Conservation (phyloP, 2,329 filamentous ascomycete genomes). For the Paracoccidioides lutzii region DNA sequence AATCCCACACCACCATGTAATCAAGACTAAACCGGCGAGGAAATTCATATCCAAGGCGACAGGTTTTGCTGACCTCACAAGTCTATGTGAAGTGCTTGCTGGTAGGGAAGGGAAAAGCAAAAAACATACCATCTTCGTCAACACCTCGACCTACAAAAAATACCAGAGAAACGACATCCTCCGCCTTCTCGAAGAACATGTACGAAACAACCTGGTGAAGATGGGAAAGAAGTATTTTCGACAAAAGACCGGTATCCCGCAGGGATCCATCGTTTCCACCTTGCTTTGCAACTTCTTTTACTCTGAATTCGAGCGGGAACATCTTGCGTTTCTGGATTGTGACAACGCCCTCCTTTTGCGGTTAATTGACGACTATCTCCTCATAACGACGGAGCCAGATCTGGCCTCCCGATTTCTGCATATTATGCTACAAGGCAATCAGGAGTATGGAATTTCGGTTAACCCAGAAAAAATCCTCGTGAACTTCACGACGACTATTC, state of each 20-base stretch:
- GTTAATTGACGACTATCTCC: conserved; percentile 83
- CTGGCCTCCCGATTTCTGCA: conserved; percentile 63
- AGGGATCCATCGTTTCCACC: conserved; percentile 79
- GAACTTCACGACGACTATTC: conserved; percentile 60
- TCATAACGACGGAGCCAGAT: conserved; percentile 58
- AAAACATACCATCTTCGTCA: conserved; percentile 62
- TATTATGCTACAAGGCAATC: conserved; percentile 66
- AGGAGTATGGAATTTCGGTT: conserved; percentile 67
- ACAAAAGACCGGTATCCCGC: conserved; percentile 80
- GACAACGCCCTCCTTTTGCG: conserved; percentile 55
- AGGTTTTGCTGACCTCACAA: conserved; percentile 28
- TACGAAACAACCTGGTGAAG: conserved; percentile 74
- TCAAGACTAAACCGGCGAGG: conserved; percentile 18
- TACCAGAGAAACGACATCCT: conserved; percentile 50
- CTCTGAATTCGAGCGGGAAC: conserved; percentile 62
- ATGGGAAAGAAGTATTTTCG: conserved; percentile 80
- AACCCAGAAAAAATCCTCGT: conserved; percentile 66
- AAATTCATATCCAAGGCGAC: conserved; percentile 45
- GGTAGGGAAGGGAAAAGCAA: conserved; percentile 10
- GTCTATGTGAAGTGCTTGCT: conserved; percentile 36
- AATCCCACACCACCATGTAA: conserved; percentile 11
- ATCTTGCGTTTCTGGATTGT: conserved; percentile 50
- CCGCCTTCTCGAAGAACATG: conserved; percentile 60
- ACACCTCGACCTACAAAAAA: conserved; percentile 47
- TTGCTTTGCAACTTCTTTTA: conserved; percentile 94